Evolutionary conservation across 2,329 filamentous ascomycete genomes (phyloP), one percentile per base, ranked within the genome.

Genomic region (Hypoxylon rubiginosum): DNA sequence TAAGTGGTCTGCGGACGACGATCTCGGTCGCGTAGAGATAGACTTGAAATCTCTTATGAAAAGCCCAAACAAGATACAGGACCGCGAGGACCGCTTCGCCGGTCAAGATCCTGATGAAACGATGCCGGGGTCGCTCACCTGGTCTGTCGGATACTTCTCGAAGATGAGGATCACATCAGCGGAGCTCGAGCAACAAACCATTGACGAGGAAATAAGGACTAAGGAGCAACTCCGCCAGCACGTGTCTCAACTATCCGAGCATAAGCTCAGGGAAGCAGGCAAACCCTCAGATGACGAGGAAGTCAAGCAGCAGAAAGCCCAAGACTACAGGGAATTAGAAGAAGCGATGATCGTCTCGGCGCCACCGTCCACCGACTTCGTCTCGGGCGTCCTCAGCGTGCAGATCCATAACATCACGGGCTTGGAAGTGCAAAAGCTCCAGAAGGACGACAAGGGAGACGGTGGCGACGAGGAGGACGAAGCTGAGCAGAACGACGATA

Each of bases 401-500:
- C 89, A 92, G 64, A 88, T 92, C 55, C 91, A 93, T 73, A 90
- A 93, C 69, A 91, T 92, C 55, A 91, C 88, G 0, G 89, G 90
- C 0, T 82, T 93, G 1, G 88, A 91, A 69, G 78, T 91, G 3
- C 84, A 89, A 65, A 82, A 81, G 10, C 79, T 87, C 7, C 89
- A 87, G 73, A 90, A 90, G 74, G 77, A 84, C 41, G 78, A 79
- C 10, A 80, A 83, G 26, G 82, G 81, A 45, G n/a, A n/a, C n/a
- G n/a, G n/a, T n/a, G n/a, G n/a, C n/a, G 82, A 81, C 45, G 78
- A 80, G 3, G 82, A 84, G 50, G 86, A 86, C 59, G 88, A 90
- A 65, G 82, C 86, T 9, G 90, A 91, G 73, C 82, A 86, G 67
- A 82, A 85, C 15, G 88, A 90, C 4, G 85, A 88, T 48, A 80